Base-by-base conservation (phyloP, 371 early-diverging fungal species). In the Mucor circinelloides region DNA sequence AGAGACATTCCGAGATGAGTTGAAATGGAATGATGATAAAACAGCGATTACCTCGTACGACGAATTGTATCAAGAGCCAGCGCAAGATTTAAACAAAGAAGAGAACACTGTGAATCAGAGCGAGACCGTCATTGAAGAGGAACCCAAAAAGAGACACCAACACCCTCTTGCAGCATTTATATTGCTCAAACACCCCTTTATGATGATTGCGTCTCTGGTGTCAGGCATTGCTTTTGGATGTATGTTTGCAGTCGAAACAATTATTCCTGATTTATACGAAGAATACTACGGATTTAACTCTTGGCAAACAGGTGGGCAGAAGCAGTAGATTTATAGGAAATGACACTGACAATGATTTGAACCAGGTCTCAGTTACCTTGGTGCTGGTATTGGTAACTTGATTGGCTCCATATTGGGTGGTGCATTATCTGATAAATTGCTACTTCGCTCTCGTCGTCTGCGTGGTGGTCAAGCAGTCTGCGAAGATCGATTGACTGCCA, bases 1-100 rank as follows among this genome's bases (percentile, higher is more conserved):
- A 1, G 92, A 92, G 60, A 90, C 91, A 0, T 88, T 82, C 42
- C 83, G 89, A 10, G 63, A 59, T 0, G 52, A 63, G 12, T 21
- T 3, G 1, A 46, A 46, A 21, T 46, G 46, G 46, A 21, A 46
- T 21, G 21, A 46, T 9, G 19, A 46, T 3, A 19, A 46, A 1
- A 19, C 46, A 21, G 46, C 19, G 19, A 46, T 8, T 9, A 21
- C 21, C 21, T 19, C 21, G 4, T 9, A 8, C 21, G 9, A 21
- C 21, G 46, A 46, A 19, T 3, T 19, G 21, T 8, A 19, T 10
- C 46, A 46, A n/a, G 7, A 19, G 19, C 19, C 46, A 19, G 23
- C 19, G 19, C 21, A 21, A 3, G 9, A 21, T 21, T 8, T 46
- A 6, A 21, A 19, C 21, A 46, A 21, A 46, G 46, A 46, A 19